Percentiles rank a stretch among this genome's conserved stretches.
Evolutionary conservation across 2,329 filamentous ascomycete species (phyloP).

Genomic region (Calonectria leucothoes): DNA sequence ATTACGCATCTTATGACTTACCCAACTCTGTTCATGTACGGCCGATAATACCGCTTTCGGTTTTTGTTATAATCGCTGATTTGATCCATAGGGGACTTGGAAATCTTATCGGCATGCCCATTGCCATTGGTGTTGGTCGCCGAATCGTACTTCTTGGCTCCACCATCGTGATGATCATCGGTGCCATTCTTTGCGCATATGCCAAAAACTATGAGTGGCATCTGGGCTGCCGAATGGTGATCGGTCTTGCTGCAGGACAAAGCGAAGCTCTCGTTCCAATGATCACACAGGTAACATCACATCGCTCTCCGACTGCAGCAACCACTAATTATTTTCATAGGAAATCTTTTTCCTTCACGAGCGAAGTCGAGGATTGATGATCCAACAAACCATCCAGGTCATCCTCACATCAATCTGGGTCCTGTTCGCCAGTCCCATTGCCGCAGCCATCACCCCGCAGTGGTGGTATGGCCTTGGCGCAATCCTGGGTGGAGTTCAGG

Average conservation of each 20-base stretch:
- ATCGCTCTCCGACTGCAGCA: neutral
- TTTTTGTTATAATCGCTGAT: neutral
- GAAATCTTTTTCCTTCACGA: constrained; percentile 39
- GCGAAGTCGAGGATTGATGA: constrained; percentile 33
- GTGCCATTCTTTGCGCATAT: constrained; percentile 29
- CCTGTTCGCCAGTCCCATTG: constrained; percentile 22
- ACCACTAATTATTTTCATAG: neutral
- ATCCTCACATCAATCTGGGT: constrained; percentile 29
- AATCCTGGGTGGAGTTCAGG: constrained; percentile 3
- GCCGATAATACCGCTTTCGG: neutral
- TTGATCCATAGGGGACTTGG: constrained; percentile 28
- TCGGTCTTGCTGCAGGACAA: constrained; percentile 34
- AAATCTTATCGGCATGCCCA: constrained; percentile 36
- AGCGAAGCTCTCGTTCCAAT: constrained; percentile 29
- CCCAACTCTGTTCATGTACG: constrained; percentile 26
- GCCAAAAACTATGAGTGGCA: constrained; percentile 37
- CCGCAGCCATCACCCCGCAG: constrained; percentile 17
- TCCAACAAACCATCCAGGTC: constrained; percentile 35
- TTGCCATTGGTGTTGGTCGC: constrained; percentile 35
- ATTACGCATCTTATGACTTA: constrained; percentile 29
- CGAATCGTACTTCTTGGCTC: constrained; percentile 34
- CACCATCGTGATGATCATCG: constrained; percentile 35
- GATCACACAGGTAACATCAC: constrained; percentile 20
- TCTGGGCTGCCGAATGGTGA: constrained; percentile 27
- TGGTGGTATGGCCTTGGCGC: constrained; percentile 25